Base-by-base conservation (phyloP, 495 filamentous ascomycete genomes). In the Aspergillus ellipticus region DNA sequence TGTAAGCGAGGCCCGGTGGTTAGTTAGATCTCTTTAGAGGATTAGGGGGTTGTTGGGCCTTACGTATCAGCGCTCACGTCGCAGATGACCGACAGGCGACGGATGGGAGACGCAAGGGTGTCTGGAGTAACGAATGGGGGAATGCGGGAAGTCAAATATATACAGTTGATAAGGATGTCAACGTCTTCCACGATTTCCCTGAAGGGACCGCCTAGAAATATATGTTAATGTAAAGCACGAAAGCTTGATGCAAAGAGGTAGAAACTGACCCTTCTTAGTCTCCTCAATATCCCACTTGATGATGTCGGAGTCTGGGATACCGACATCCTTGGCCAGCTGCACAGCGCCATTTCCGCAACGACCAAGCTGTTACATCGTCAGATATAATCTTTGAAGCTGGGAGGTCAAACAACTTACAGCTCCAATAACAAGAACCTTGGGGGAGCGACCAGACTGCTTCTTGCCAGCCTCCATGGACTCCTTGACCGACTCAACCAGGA, bases 241-340 rank as follows among this genome's bases (percentile, higher is more conserved):
- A 22, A 0, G 21, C 22, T 42, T 9, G 6, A 21, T 16, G 8
- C 3, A 43, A 17, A 15, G 6, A 24, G 4, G 13, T 39, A 1
- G 6, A 1, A 51, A 52, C 59, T 49, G 52, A 72, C 68, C 74
- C 60, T 73, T 74, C 65, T 72, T 69, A 50, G 93, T 97, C 82
- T 97, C 94, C 2, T 78, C 85, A 73, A 98, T 80, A 78, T 97
- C 94, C 93, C 93, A 97, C 78, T 92, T 83, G 62, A 93, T 71
- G 60, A 96, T 84, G 60, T 89, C 82, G 55, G 83, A 81, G 16
- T 86, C 81, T 10, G 85, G 82, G 28, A 96, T 76, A 42, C 91
- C 93, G 20, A 84, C 87, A 72, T 85, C 84, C 62, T 82, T 78
- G 61, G 87, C 89, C 54, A 94, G 73, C 49, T 93, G 85, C 4